Evolutionary conservation across 106 monocot genomes (phyloP).

Genomic region (Apostasia shenzhenica): DNA sequence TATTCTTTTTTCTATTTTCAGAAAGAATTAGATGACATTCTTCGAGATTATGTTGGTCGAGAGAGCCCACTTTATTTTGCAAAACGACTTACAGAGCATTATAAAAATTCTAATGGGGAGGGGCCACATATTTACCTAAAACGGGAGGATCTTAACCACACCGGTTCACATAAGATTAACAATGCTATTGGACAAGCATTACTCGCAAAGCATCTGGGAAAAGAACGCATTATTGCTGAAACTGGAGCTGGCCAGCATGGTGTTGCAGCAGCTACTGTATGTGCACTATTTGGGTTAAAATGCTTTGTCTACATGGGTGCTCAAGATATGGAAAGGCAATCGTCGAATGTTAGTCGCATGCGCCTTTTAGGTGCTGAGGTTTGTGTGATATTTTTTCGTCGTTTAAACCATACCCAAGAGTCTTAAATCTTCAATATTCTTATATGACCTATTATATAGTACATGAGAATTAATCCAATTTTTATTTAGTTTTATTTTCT

Average conservation of each 20-base stretch:
- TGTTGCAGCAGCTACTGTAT: slow-evolving; percentile 72
- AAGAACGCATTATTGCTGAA: slow-evolving; percentile 68
- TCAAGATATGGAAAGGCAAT: slow-evolving; percentile 68
- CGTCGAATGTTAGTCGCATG: slow-evolving; percentile 72
- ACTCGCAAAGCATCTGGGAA: slow-evolving; percentile 47
- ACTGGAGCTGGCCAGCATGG: slow-evolving; percentile 87
- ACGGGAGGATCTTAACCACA: slow-evolving; percentile 71
- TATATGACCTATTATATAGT: no score
- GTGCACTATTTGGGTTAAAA: slow-evolving; percentile 60
- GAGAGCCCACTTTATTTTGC: slow-evolving; percentile 77
- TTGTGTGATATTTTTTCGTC: neutral
- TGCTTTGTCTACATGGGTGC: slow-evolving; percentile 79
- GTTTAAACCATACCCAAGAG: no score
- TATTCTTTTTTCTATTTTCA: slow-evolving; percentile 10
- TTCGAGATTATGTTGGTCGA: slow-evolving; percentile 60
- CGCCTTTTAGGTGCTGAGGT: slow-evolving; percentile 71
- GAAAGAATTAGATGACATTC: slow-evolving; percentile 53
- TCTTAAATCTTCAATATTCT: no score
- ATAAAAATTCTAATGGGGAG: slow-evolving; percentile 37
- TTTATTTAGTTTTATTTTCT: no score
- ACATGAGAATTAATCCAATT: no score
- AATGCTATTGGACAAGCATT: slow-evolving; percentile 60
- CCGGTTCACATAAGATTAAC: slow-evolving; percentile 71
- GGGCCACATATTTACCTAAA: slow-evolving; percentile 59
- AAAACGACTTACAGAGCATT: slow-evolving; percentile 51